These are phyloP conservation scores for Magnolia changhungtana DNA, from an alignment of 164 flowering plant genomes.

Conservation along the genomic window DNA sequence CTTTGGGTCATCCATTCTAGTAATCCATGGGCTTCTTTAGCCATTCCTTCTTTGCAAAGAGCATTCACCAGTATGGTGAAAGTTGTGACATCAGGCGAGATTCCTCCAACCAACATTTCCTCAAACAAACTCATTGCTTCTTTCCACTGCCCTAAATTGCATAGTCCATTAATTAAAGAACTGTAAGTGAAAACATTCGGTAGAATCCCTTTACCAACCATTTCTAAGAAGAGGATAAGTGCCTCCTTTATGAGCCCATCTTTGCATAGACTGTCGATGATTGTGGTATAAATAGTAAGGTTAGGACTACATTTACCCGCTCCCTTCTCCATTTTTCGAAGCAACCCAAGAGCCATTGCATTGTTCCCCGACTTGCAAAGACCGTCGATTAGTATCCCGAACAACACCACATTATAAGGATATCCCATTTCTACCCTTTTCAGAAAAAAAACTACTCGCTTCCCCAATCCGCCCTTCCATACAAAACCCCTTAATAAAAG, in stretches of 20 bases:
- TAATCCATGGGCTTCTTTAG: neutral
- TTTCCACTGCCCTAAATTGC: neutral
- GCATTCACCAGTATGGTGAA: conserved; percentile 3
- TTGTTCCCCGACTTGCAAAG: conserved; percentile 19
- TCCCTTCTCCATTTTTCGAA: conserved; percentile 1
- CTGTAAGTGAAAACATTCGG: conserved; percentile 8
- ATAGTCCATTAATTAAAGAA: conserved; percentile 2
- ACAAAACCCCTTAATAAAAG: conserved; percentile 17
- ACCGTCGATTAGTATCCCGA: conserved; percentile 13
- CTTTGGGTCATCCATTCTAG: neutral
- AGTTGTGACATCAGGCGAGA: neutral
- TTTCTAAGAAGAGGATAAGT: neutral
- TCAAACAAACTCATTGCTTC: neutral
- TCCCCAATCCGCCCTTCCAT: neutral
- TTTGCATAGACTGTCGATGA: conserved; percentile 7
- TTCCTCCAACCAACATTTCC: neutral
- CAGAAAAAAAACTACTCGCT: neutral
- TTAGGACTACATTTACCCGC: neutral
- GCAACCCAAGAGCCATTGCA: conserved; percentile 1
- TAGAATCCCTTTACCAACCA: neutral
- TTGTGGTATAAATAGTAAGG: neutral
- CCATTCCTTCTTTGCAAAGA: conserved; percentile 2
- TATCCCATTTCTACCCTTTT: conserved; percentile 3
- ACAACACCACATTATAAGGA: conserved; percentile 9
- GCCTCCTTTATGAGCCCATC: conserved; percentile 3